phyloP scores from a whole-genome alignment of 2,329 filamentous ascomycete genomes.

The Microsporum audouinii region DNA sequence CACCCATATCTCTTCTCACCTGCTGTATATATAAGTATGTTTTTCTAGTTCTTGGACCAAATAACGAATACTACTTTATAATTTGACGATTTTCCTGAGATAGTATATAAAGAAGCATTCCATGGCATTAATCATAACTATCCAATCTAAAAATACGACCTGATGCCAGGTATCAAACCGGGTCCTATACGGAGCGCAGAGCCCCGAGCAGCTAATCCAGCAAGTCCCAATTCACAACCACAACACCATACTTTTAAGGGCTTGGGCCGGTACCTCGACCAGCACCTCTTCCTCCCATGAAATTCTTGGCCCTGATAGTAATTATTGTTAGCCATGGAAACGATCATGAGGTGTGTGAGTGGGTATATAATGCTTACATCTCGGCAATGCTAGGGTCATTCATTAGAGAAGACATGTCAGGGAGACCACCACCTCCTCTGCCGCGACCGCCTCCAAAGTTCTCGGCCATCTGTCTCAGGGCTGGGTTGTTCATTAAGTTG shows the following conservation, averaged over 20 bases:
- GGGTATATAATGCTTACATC: slow-evolving; percentile 54
- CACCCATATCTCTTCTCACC: slow-evolving; percentile 10
- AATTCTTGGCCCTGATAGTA: slow-evolving; percentile 48
- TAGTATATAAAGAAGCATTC: background rate
- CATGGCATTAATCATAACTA: background rate
- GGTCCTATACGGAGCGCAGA: background rate
- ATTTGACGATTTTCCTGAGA: background rate
- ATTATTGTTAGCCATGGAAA: slow-evolving; percentile 12
- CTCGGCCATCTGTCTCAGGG: slow-evolving; percentile 75
- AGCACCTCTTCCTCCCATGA: slow-evolving; percentile 47
- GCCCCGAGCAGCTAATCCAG: background rate
- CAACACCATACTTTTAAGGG: slow-evolving; percentile 9
- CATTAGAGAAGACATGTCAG: slow-evolving; percentile 77
- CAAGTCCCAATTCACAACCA: background rate
- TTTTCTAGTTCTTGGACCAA: background rate
- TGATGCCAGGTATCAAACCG: background rate
- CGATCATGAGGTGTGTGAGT: background rate
- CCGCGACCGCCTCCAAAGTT: slow-evolving; percentile 50
- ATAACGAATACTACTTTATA: slow-evolving; percentile 2
- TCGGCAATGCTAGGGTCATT: slow-evolving; percentile 83
- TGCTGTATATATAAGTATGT: slow-evolving; percentile 9
- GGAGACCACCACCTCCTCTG: slow-evolving; percentile 56
- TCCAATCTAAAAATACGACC: background rate
- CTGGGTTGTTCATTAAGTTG: slow-evolving; percentile 90
- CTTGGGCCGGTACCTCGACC: slow-evolving; percentile 32